Conservation (phyloP, 202 grass and related monocot genomes). For the Bolboschoenoplectus hybrid region DNA sequence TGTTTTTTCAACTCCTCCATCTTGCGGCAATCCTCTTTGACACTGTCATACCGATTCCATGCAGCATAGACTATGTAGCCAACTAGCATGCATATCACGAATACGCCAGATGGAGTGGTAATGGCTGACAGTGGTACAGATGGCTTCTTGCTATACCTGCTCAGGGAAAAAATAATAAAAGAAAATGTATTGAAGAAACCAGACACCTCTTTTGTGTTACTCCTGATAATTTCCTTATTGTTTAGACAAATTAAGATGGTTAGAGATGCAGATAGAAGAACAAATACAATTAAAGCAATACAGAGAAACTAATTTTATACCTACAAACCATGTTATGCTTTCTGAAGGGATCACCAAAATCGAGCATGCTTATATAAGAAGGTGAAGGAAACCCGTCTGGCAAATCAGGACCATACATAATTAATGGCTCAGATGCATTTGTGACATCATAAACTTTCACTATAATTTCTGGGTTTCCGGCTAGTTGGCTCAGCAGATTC, state of each 20-base stretch:
- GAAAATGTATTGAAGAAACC: conserved; percentile 30
- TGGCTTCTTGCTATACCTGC: conserved; percentile 83
- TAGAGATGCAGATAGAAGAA: conserved; percentile 24
- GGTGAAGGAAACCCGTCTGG: conserved; percentile 60
- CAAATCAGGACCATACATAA: conserved; percentile 92
- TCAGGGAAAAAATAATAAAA: conserved; percentile 38
- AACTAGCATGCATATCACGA: conserved; percentile 73
- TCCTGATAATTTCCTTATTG: not conserved
- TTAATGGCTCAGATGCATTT: conserved; percentile 70
- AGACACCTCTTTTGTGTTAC: not conserved
- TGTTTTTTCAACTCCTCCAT: conserved; percentile 85
- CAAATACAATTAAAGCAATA: conserved; percentile 25
- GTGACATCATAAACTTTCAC: conserved; percentile 99
- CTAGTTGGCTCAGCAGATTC: conserved; percentile 85
- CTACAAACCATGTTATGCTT: conserved; percentile 96
- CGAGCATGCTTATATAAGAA: conserved; percentile 69
- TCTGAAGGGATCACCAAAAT: conserved; percentile 94
- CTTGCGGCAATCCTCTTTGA: conserved; percentile 91
- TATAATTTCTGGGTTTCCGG: conserved; percentile 91
- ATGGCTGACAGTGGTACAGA: conserved; percentile 65
- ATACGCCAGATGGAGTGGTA: conserved; percentile 66
- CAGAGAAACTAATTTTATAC: conserved; percentile 44
- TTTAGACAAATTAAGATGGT: conserved; percentile 15
- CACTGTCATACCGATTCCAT: conserved; percentile 88
- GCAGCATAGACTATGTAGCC: conserved; percentile 89